phyloP scores from a whole-genome alignment of 495 filamentous ascomycete genomes.

The Aspergillus affinis region DNA sequence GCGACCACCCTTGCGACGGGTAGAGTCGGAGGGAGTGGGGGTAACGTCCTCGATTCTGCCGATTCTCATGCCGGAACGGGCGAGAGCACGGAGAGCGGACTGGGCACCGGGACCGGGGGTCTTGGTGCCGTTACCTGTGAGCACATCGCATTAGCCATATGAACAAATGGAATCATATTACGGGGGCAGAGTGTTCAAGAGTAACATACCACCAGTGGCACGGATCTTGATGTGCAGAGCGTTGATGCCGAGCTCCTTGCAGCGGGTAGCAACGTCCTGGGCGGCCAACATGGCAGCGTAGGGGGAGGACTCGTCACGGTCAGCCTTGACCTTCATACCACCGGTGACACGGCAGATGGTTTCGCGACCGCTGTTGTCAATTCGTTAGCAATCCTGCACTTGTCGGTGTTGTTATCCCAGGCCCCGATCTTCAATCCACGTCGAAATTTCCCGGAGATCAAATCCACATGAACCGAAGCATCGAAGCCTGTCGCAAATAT shows the following conservation, averaged over 20 bases:
- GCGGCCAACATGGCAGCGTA: conserved; percentile 99
- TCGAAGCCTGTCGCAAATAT: neutral
- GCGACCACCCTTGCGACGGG: conserved; percentile 98
- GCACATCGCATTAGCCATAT: conserved; percentile 6
- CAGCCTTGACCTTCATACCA: conserved; percentile 99
- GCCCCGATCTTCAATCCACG: neutral
- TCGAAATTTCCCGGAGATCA: neutral
- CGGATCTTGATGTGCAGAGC: conserved; percentile 99
- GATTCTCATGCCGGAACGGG: conserved; percentile 99
- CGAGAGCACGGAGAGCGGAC: conserved; percentile 96
- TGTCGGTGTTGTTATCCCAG: neutral
- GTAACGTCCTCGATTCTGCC: conserved; percentile 99
- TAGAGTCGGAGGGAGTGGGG: conserved; percentile 97
- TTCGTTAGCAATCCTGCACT: conserved; percentile 54
- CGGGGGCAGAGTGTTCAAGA: neutral
- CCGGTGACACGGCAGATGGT: conserved; percentile 99
- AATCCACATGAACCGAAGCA: neutral
- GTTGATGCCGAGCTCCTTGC: conserved; percentile 99
- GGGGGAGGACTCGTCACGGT: conserved; percentile 98
- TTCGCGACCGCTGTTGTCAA: conserved; percentile 91
- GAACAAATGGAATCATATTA: neutral
- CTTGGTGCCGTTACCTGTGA: conserved; percentile 93
- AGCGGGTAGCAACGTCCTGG: conserved; percentile 86
- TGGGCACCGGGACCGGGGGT: conserved; percentile 98
- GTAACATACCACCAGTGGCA: conserved; percentile 91